Conservation (phyloP, 169 alveolate species). For the Babesia caballi region DNA sequence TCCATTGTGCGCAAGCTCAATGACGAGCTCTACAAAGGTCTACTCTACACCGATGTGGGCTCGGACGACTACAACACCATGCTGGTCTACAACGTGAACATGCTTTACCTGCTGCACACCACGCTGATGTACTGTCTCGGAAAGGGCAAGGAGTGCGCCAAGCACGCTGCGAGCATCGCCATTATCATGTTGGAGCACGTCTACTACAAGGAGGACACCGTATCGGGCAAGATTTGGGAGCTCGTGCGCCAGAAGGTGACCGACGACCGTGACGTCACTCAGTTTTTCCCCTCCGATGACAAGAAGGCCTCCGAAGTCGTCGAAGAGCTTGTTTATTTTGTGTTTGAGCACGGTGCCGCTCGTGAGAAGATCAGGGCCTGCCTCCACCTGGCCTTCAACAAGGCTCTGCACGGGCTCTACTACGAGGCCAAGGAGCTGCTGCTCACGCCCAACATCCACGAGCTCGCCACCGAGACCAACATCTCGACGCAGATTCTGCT, state of each 20-base stretch:
- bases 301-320: slow-evolving; percentile 66
- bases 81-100: slow-evolving; percentile 73
- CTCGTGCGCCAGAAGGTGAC: slow-evolving; percentile 50
- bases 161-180: slow-evolving; percentile 71
- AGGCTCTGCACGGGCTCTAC: slow-evolving; percentile 85
- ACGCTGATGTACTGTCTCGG: slow-evolving; percentile 67
- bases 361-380: slow-evolving; percentile 83
- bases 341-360: slow-evolving; percentile 77
- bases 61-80: slow-evolving; percentile 78
- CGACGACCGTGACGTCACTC: slow-evolving; percentile 2
- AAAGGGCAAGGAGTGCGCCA: slow-evolving; percentile 64
- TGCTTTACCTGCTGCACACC: slow-evolving; percentile 73
- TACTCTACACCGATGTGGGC: slow-evolving; percentile 83
- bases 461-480: slow-evolving; percentile 86
- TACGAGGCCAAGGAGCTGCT: slow-evolving; percentile 85
- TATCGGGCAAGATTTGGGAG: slow-evolving; percentile 62
- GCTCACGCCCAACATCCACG: slow-evolving; percentile 84
- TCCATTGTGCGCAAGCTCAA: slow-evolving; percentile 79
- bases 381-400: slow-evolving; percentile 83
- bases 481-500: slow-evolving; percentile 89
- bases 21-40: slow-evolving; percentile 83
- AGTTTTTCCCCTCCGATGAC: slow-evolving; percentile 44
- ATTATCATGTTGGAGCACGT: slow-evolving; percentile 78
- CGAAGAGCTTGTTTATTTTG: slow-evolving; percentile 69
- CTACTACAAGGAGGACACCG: slow-evolving; percentile 76